Percentiles rank a stretch among this genome's conserved stretches.
These are phyloP conservation scores for Aspergillus mulundensis DNA, from an alignment of 495 filamentous ascomycete genomes.

Conservation along the genomic window DNA sequence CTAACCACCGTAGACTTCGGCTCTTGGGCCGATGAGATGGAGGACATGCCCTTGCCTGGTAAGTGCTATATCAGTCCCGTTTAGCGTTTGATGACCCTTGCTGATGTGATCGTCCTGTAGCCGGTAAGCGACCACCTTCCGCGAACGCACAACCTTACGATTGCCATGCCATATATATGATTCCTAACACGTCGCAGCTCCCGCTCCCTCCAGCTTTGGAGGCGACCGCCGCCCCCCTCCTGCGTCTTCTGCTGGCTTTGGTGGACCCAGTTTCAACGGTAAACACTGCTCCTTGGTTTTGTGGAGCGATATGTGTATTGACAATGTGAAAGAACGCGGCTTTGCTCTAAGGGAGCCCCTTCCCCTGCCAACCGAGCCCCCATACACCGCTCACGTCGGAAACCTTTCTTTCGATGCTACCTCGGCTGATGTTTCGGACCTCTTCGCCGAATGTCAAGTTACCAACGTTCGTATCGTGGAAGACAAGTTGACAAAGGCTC, in stretches of 20 bases:
- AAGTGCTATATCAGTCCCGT: slow-evolving; percentile 34
- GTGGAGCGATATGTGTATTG: slow-evolving; percentile 15
- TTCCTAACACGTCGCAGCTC: slow-evolving; percentile 30
- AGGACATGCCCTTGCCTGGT: slow-evolving; percentile 73
- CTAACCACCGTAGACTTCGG: slow-evolving; percentile 64
- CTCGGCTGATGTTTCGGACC: slow-evolving; percentile 70
- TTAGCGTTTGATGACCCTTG: slow-evolving; percentile 8
- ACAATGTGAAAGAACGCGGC: slow-evolving; percentile 41
- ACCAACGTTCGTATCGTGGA: slow-evolving; percentile 92
- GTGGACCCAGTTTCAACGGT: slow-evolving; percentile 35
- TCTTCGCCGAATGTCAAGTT: slow-evolving; percentile 79
- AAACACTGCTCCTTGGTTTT: slow-evolving; percentile 13
- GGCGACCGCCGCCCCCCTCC: slow-evolving; percentile 44
- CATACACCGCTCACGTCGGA: slow-evolving; percentile 91
- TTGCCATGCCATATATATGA: slow-evolving; percentile 2
- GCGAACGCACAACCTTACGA: background rate
- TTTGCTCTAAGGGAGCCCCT: slow-evolving; percentile 74
- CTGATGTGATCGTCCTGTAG: slow-evolving; percentile 24
- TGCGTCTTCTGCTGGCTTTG: slow-evolving; percentile 39
- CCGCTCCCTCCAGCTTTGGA: slow-evolving; percentile 37
- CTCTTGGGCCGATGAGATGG: slow-evolving; percentile 99
- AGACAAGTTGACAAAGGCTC: slow-evolving; percentile 83
- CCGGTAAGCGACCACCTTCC: slow-evolving; percentile 31
- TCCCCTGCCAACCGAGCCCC: slow-evolving; percentile 83
- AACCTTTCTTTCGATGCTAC: slow-evolving; percentile 95